Evolutionary conservation across 352 stramenopile genomes (phyloP), one percentile per base, ranked within the genome.

Genomic region (Pythium grandisporangium): DNA sequence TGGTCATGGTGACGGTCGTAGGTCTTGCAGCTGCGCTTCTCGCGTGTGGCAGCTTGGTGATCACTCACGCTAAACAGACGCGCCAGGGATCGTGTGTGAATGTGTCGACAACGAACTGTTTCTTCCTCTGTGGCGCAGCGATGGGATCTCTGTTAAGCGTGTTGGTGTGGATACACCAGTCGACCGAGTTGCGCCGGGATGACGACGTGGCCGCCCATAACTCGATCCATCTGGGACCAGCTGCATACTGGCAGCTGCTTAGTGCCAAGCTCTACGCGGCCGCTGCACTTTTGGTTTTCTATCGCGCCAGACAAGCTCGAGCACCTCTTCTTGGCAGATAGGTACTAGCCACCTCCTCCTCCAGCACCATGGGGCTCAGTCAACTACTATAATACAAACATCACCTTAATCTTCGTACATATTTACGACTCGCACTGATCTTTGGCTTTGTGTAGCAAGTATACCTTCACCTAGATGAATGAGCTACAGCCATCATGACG

Each of bases 151-250:
- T 58, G 7, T 30, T 34, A 1, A 36, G 30, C 0, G 37, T 58
- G 6, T 6, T 58, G 13, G n/a, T 51, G 25, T 58, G 50, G 50
- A 42, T 51, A 8, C 37, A 52, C 23, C 50, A 58, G 43, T 52
- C 50, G 30, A 48, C 17, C 21, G 50, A 58, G 20, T 24, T 58
- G 23, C 50, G 50, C 36, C 41, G 39, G 19, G 35, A 16, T 1
- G 36, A 46, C 17, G 37, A 51, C 30, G 41, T 43, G 6, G 32
- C 42, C 16, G 37, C 40, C 10, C 50, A 39, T 11, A 38, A 48
- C 11, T 58, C 50, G 3, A 58, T 58, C 37, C 24, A 48, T 14
- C 21, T 58, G 6, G 50, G 50, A n/a, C 21, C 30, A 30, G 43
- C 42, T 12, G 45, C 43, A 23, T 58, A 58, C 37, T 17, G 34